Evolutionary conservation across 305 asterid species (phyloP).

Genomic region (Nicotiana rustica): DNA sequence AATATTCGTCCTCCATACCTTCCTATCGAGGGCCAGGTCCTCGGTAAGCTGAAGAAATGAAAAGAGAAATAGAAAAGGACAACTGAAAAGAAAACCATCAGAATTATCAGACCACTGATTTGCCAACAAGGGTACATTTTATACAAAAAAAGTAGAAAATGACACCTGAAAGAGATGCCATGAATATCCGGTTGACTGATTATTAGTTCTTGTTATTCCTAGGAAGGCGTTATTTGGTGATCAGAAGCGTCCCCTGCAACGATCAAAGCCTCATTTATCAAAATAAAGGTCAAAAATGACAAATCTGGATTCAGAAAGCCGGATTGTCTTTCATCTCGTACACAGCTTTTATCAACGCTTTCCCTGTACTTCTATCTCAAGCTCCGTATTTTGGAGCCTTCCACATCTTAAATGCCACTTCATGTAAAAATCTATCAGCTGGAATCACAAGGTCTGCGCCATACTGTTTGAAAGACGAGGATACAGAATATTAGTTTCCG

Average conservation of each 20-base stretch:
- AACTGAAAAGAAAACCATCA: too few relatives aligned
- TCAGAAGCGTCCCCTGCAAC: neutral
- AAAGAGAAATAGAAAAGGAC: too few relatives aligned
- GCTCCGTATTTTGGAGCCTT: constrained; percentile 98
- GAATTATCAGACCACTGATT: neutral
- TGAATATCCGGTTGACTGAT: neutral
- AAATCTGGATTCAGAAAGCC: neutral
- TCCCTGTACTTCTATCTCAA: constrained; percentile 43
- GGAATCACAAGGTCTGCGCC: constrained; percentile 79
- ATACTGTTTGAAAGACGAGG: constrained; percentile 54
- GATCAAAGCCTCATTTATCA: neutral
- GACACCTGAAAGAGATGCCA: neutral
- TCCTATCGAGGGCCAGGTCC: too few relatives aligned
- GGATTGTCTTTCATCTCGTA: neutral
- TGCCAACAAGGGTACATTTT: constrained; percentile 4
- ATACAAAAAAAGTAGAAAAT: neutral
- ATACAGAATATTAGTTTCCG: neutral
- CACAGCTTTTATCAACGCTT: neutral
- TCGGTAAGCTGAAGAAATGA: too few relatives aligned
- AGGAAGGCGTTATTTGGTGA: neutral
- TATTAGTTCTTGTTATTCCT: neutral
- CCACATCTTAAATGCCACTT: constrained; percentile 94
- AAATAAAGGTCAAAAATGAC: neutral
- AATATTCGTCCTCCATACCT: too few relatives aligned
- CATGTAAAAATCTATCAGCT: constrained; percentile 81